Conservation (phyloP, 306 rosid species). For the Casuarina glauca region DNA sequence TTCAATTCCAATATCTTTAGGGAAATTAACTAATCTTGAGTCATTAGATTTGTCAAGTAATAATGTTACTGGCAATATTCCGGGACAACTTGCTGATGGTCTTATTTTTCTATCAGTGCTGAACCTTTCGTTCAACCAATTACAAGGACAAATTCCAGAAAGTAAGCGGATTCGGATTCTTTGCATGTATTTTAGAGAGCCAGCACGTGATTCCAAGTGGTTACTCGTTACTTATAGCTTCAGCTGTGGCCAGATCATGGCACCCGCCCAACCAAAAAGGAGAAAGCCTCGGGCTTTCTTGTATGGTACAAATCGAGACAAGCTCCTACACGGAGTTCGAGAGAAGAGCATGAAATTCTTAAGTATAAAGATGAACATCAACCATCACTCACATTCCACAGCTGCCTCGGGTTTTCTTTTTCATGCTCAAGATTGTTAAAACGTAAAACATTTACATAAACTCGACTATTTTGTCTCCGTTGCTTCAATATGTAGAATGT, state of each 20-base stretch:
- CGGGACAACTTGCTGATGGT: slow-evolving; percentile 5
- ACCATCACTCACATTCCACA: slow-evolving; percentile 20
- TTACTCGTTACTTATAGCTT: too few species aligned
- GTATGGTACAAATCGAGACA: not conserved
- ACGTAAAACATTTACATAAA: slow-evolving; percentile 36
- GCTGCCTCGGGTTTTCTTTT: slow-evolving; percentile 19
- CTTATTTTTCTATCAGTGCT: too few species aligned
- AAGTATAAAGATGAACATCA: slow-evolving; percentile 9
- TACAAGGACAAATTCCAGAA: slow-evolving; percentile 34
- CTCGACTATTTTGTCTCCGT: slow-evolving; percentile 29
- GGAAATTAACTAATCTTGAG: too few species aligned
- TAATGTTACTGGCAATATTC: slow-evolving; percentile 22
- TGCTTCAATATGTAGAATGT: slow-evolving; percentile 27
- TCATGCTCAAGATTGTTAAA: slow-evolving; percentile 38
- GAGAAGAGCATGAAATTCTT: not conserved
- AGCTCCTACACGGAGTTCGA: not conserved
- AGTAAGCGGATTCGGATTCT: too few species aligned
- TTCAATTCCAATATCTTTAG: too few species aligned
- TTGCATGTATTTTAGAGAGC: not conserved
- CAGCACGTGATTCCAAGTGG: too few species aligned
- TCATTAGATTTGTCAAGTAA: slow-evolving; percentile 22
- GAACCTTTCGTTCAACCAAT: slow-evolving; percentile 13
- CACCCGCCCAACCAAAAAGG: not conserved
- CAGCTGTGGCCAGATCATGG: not conserved
- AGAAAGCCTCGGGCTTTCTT: not conserved